Percentiles rank a stretch among this genome's conserved stretches.
Evolutionary conservation across 2,329 filamentous ascomycete species (phyloP).

Genomic region (Cadophora sp.): DNA sequence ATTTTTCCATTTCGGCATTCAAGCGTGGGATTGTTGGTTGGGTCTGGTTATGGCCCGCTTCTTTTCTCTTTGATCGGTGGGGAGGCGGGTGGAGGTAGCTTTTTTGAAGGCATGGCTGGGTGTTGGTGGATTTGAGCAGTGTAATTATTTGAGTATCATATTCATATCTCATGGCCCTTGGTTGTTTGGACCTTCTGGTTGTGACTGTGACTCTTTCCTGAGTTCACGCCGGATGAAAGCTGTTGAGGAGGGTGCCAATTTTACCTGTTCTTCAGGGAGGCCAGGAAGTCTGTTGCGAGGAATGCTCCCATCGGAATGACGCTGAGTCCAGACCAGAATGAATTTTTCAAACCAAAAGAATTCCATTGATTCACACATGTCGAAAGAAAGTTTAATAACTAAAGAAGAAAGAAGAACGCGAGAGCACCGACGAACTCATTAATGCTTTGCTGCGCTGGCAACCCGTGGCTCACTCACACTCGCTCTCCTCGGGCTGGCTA

Average conservation of each 20-base stretch:
- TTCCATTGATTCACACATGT: too few relatives aligned
- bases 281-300: too few relatives aligned
- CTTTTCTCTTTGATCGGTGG: constrained; percentile 16
- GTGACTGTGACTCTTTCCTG: neutral
- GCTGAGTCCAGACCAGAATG: too few relatives aligned
- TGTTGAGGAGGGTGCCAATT: neutral
- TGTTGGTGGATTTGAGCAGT: constrained; percentile 34
- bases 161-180: constrained; percentile 20
- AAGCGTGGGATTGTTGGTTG: constrained; percentile 22
- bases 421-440: too few relatives aligned
- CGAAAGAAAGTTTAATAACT: too few relatives aligned
- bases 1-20: constrained; percentile 27
- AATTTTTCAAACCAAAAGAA: too few relatives aligned
- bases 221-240: neutral
- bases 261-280: too few relatives aligned
- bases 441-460: too few relatives aligned
- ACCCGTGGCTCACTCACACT: too few relatives aligned
- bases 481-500: neutral
- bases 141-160: constrained; percentile 37
- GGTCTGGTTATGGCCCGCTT: neutral
- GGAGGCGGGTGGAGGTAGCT: constrained; percentile 18
- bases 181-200: neutral
- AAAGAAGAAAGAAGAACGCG: too few relatives aligned
- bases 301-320: too few relatives aligned
- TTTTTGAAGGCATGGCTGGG: constrained; percentile 37